A percentile compares a stretch with the other conserved stretches of the same genome.
Evolutionary conservation across 2,329 filamentous ascomycete genomes (phyloP).

Genomic region (Ophiostoma sp.): DNA sequence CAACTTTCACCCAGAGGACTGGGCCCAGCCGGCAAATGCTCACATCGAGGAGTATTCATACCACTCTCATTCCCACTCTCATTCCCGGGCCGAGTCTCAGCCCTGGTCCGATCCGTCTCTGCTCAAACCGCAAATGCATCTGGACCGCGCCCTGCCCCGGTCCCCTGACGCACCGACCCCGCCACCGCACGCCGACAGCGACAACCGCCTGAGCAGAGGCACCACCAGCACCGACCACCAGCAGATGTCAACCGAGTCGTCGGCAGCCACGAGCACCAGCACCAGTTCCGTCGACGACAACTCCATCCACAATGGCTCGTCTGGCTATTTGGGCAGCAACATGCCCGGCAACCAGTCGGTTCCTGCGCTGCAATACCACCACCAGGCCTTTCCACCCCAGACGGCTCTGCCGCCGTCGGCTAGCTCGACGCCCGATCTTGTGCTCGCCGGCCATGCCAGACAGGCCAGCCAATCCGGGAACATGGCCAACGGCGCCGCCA

Average conservation of each 20-base stretch:
- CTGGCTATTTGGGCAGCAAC: constrained; percentile 37
- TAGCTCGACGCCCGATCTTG: constrained; percentile 39
- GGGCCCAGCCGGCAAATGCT: constrained; percentile 48
- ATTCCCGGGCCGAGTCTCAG: constrained; percentile 15
- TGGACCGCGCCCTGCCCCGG: constrained; percentile 32
- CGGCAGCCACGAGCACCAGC: constrained; percentile 46
- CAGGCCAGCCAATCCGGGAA: constrained; percentile 22
- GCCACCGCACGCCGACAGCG: constrained; percentile 34
- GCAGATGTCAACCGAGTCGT: constrained; percentile 48
- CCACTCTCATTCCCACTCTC: constrained; percentile 24
- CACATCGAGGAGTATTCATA: constrained; percentile 42
- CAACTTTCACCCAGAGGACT: constrained; percentile 50
- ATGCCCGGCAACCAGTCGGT: constrained; percentile 41
- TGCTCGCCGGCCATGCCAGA: constrained; percentile 38
- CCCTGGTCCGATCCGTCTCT: not conserved
- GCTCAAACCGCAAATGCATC: not conserved
- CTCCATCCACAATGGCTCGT: not conserved
- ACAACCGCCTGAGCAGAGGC: constrained; percentile 48
- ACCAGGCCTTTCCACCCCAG: constrained; percentile 41
- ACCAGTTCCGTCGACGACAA: constrained; percentile 44
- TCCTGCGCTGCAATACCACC: constrained; percentile 58
- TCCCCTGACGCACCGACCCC: constrained; percentile 37
- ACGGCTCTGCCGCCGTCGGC: not conserved
- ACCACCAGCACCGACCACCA: constrained; percentile 49
- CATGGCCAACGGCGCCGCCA: constrained; percentile 37